Conservation (phyloP, 805 yeast species). For the Ogataea methanolica region DNA sequence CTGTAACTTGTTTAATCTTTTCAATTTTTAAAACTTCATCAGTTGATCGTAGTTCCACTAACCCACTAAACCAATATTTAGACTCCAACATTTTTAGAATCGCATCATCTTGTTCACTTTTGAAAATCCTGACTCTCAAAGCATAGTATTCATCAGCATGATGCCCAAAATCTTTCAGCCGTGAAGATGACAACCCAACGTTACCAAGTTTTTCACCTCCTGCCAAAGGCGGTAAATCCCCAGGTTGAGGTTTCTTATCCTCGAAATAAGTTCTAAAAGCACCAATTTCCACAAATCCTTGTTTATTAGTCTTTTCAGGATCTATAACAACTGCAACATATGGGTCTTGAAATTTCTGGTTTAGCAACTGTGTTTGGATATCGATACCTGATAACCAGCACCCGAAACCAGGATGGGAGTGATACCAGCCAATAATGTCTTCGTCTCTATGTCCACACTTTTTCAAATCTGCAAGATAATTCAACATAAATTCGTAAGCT, state of each 20-base stretch:
- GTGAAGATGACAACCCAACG: conserved; percentile 41
- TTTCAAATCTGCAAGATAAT: conserved; percentile 57
- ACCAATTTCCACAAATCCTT: conserved; percentile 75
- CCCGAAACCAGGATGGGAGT: conserved; percentile 94
- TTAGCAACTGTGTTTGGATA: conserved; percentile 80
- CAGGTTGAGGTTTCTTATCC: conserved; percentile 11
- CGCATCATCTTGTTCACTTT: conserved; percentile 44
- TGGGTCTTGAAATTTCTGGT: conserved; percentile 89
- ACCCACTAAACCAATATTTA: conserved; percentile 42
- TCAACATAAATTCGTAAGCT: conserved; percentile 93
- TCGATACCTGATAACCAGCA: conserved; percentile 95
- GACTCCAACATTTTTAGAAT: conserved; percentile 40
- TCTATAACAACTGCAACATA: conserved; percentile 86
- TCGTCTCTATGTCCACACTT: conserved; percentile 41
- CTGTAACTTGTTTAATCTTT: conserved; percentile 5
- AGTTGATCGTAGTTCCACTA: conserved; percentile 17
- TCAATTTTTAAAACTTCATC: conserved; percentile 11
- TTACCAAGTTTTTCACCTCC: too few species aligned
- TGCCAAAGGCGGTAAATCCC: neutral
- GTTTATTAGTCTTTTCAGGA: conserved; percentile 61
- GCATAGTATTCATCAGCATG: conserved; percentile 69
- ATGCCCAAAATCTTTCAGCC: conserved; percentile 61
- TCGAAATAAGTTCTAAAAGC: conserved; percentile 70
- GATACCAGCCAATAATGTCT: conserved; percentile 95
- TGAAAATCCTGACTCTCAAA: conserved; percentile 56